Evolutionary conservation across 352 stramenopile genomes (phyloP).

Genomic region (Phytophthora fragariae): DNA sequence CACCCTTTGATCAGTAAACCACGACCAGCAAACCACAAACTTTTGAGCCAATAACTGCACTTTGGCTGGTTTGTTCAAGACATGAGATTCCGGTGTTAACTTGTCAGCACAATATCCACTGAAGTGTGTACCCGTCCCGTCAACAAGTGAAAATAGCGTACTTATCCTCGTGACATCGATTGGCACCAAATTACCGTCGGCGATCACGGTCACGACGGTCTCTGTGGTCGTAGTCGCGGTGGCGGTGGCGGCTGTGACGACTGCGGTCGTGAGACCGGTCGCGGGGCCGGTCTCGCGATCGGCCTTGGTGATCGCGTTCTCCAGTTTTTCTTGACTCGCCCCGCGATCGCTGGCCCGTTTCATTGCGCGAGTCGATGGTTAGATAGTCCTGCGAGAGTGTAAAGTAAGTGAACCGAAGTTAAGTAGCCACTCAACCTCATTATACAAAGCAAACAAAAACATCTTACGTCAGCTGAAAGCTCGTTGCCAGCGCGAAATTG

Average conservation of each 20-base stretch:
- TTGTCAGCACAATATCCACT: too few relatives aligned
- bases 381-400: conserved; percentile 61
- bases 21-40: too few relatives aligned
- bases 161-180: too few relatives aligned
- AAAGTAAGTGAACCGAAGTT: conserved; percentile 7
- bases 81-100: too few relatives aligned
- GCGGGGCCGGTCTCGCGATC: conserved; percentile 14
- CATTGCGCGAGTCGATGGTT: conserved; percentile 70
- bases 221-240: conserved; percentile 23
- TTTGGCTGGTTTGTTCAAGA: too few relatives aligned
- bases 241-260: conserved; percentile 15
- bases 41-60: too few relatives aligned
- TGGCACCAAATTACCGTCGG: conserved; percentile 19
- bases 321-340: conserved; percentile 21
- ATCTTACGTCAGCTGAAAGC: conserved; percentile 57
- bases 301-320: conserved; percentile 25
- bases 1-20: too few relatives aligned
- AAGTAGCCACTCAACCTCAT: not conserved
- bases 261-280: conserved; percentile 20
- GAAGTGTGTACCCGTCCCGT: too few relatives aligned
- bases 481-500: conserved; percentile 74
- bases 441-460: not conserved
- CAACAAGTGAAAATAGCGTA: too few relatives aligned
- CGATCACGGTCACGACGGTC: conserved; percentile 23
- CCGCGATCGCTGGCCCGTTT: conserved; percentile 20